Conservation (phyloP, 176 grass and related monocot genomes). For the Chrysopogon serrulatus region DNA sequence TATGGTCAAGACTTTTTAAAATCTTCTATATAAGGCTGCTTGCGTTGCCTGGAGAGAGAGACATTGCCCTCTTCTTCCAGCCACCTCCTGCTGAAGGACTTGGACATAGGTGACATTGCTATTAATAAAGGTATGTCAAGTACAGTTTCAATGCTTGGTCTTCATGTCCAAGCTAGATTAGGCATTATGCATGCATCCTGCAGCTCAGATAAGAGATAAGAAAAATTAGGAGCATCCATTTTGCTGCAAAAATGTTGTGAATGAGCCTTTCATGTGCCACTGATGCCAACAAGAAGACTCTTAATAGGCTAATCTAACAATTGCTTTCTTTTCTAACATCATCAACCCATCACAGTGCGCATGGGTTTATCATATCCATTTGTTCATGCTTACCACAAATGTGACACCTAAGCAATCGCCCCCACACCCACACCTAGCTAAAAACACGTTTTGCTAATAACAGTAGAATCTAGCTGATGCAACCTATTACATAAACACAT, state of each 20-base stretch:
- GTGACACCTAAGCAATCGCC: background rate
- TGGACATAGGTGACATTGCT: background rate
- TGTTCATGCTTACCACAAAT: background rate
- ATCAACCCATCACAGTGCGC: background rate
- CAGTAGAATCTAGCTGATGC: background rate
- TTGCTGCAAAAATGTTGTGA: background rate
- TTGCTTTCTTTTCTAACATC: background rate
- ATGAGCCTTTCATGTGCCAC: background rate
- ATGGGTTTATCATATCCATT: background rate
- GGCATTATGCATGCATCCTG: background rate
- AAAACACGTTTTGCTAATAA: background rate
- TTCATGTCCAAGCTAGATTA: slow-evolving; percentile 8
- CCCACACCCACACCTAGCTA: background rate
- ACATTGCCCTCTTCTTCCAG: background rate
- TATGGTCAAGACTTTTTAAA: background rate
- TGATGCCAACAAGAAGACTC: background rate
- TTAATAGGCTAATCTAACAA: background rate
- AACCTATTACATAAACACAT: background rate
- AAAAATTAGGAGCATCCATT: background rate
- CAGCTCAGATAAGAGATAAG: background rate
- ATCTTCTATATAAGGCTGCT: background rate
- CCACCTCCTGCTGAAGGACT: background rate
- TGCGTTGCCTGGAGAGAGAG: background rate
- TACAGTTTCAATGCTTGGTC: background rate
- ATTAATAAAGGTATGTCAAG: background rate